A percentile compares a stretch with the other conserved stretches of the same genome.
Evolutionary conservation across 306 rosid species (phyloP).

Genomic region (Corylus heterophylla): DNA sequence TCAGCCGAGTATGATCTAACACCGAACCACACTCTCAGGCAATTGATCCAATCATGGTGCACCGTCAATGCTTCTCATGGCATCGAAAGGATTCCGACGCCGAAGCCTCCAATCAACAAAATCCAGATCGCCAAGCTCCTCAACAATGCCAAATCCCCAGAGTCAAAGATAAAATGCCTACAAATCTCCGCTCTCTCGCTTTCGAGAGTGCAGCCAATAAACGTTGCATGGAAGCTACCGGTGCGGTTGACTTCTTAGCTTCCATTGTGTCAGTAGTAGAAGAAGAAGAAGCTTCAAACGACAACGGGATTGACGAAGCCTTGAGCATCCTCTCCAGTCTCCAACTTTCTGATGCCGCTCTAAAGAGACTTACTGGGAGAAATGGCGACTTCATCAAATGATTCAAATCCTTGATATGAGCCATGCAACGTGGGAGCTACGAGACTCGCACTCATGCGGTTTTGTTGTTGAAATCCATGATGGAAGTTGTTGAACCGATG

Average conservation of each 20-base stretch:
- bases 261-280: slow-evolving; percentile 29
- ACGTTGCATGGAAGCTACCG: slow-evolving; percentile 57
- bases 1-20: slow-evolving; percentile 45
- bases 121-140: slow-evolving; percentile 45
- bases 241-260: slow-evolving; percentile 55
- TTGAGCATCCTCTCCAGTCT: slow-evolving; percentile 48
- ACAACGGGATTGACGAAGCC: slow-evolving; percentile 57
- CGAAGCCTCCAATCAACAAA: slow-evolving; percentile 61
- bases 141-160: slow-evolving; percentile 45
- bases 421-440: slow-evolving; percentile 50
- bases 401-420: slow-evolving; percentile 40
- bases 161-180: slow-evolving; percentile 36
- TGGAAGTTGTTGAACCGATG: slow-evolving; percentile 44
- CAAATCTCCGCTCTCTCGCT: slow-evolving; percentile 54
- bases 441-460: slow-evolving; percentile 77
- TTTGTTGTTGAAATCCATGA: slow-evolving; percentile 53
- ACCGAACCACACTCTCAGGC: slow-evolving; percentile 88
- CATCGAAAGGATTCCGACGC: slow-evolving; percentile 73
- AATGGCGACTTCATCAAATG: slow-evolving; percentile 38
- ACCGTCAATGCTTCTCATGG: slow-evolving; percentile 71
- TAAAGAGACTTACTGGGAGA: slow-evolving; percentile 32
- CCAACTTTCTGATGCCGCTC: slow-evolving; percentile 38
- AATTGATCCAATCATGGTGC: slow-evolving; percentile 88
- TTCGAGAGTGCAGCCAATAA: slow-evolving; percentile 58
- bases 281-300: slow-evolving; percentile 9